Evolutionary conservation across 768 basidiomycete genomes (phyloP).

Genomic region (Mycena belliarum): DNA sequence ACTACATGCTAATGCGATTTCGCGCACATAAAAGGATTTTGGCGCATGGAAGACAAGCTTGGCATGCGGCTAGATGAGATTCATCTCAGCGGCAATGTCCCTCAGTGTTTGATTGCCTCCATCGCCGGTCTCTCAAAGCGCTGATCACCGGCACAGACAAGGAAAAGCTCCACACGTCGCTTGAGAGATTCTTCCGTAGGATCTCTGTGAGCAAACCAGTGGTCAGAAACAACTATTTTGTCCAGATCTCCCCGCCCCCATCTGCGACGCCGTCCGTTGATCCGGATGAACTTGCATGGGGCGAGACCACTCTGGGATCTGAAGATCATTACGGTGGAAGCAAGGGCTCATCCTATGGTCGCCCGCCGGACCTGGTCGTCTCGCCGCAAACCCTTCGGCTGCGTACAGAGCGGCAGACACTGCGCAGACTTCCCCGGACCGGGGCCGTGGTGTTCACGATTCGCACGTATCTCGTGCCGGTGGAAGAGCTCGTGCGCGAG

Average conservation of each 20-base stretch:
- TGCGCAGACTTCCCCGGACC: conserved; percentile 61
- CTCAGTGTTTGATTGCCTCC: conserved; percentile 56
- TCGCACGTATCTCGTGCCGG: conserved; percentile 60
- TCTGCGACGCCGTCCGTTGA: conserved; percentile 38
- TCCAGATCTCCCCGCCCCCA: conserved; percentile 40
- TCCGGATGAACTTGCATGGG: conserved; percentile 69
- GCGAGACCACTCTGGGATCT: conserved; percentile 52
- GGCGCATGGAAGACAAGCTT: conserved; percentile 77
- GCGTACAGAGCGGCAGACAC: conserved; percentile 65
- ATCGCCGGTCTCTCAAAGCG: background rate
- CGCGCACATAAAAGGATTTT: conserved; percentile 57
- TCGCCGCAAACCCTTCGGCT: conserved; percentile 50
- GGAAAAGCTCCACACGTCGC: conserved; percentile 61
- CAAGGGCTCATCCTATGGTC: conserved; percentile 24
- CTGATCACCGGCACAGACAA: conserved; percentile 34
- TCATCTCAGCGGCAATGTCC: conserved; percentile 68
- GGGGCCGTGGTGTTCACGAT: conserved; percentile 73
- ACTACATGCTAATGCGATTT: conserved; percentile 5
- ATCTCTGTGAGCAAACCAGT: conserved; percentile 69
- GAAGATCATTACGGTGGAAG: conserved; percentile 45
- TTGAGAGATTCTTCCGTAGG: conserved; percentile 72
- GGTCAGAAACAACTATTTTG: conserved; percentile 66
- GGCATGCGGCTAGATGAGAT: conserved; percentile 74
- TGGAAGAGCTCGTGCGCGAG: conserved; percentile 54
- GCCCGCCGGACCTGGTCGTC: conserved; percentile 24